Percentiles rank a stretch among this genome's conserved stretches.
phyloP scores from a whole-genome alignment of 352 stramenopile genomes.

The Globisporangium mamillatum region DNA sequence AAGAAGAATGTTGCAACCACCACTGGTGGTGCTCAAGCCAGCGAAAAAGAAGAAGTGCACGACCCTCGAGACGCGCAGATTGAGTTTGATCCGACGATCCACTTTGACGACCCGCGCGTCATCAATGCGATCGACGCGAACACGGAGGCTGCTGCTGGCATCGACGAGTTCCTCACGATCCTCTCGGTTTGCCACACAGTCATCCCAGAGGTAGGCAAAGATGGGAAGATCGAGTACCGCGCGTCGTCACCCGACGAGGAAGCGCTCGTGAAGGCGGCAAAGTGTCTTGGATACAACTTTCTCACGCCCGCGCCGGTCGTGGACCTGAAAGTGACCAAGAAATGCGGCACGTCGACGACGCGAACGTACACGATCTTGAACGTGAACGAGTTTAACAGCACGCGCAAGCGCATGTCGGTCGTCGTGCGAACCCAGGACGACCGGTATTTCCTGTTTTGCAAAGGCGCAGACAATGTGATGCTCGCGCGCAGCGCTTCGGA shows the following conservation, averaged over 20 bases:
- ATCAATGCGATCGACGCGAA: conserved; percentile 39
- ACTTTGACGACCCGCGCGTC: conserved; percentile 70
- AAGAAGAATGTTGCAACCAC: conserved; percentile 16
- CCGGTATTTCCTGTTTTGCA: conserved; percentile 61
- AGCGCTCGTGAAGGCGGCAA: conserved; percentile 89
- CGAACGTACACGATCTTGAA: conserved; percentile 68
- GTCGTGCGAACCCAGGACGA: conserved; percentile 68
- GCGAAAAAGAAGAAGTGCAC: conserved; percentile 18
- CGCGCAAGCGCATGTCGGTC: conserved; percentile 98
- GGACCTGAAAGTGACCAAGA: conserved; percentile 51
- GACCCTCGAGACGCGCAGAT: conserved; percentile 56
- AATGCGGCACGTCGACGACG: conserved; percentile 24
- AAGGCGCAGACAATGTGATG: conserved; percentile 87
- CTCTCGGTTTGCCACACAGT: conserved; percentile 78
- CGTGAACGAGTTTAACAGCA: conserved; percentile 88
- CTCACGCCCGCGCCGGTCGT: conserved; percentile 53
- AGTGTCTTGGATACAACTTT: conserved; percentile 83
- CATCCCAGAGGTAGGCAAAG: conserved; percentile 56
- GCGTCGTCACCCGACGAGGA: conserved; percentile 92
- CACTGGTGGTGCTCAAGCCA: background rate
- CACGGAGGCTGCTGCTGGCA: conserved; percentile 19
- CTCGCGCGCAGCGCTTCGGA: conserved; percentile 49
- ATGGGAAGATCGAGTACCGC: conserved; percentile 67
- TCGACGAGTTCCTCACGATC: conserved; percentile 73
- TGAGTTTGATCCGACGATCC: conserved; percentile 58